Conservation (phyloP, 2,329 filamentous ascomycete species). For the Phialocephala sp. region DNA sequence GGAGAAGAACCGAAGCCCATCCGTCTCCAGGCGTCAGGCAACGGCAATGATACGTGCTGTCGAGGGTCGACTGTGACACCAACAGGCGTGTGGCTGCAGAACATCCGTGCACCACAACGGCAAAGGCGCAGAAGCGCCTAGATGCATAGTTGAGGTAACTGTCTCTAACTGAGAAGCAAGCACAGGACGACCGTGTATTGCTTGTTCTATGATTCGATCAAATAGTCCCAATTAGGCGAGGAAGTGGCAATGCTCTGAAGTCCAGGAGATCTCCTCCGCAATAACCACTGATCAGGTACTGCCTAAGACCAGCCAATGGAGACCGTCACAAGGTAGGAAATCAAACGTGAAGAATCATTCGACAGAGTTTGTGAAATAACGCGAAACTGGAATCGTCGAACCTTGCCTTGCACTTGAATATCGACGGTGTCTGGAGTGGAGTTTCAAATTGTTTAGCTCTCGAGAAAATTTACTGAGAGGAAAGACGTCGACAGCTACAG, state of each 20-base stretch:
- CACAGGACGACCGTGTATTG: neutral
- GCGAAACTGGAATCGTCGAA: neutral
- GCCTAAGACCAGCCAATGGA: neutral
- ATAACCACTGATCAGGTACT: neutral
- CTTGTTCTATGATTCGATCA: neutral
- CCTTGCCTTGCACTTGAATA: neutral
- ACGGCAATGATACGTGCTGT: constrained; percentile 5
- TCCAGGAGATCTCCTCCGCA: neutral
- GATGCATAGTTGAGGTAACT: constrained; percentile 8
- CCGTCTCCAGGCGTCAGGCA: neutral
- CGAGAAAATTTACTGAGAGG: neutral
- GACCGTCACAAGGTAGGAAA: neutral
- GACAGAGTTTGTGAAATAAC: neutral
- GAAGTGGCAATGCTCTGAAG: neutral
- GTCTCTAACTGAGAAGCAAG: neutral
- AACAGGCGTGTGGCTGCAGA: constrained; percentile 9
- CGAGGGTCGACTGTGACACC: neutral
- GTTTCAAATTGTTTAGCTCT: neutral
- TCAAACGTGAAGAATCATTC: neutral
- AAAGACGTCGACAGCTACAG: neutral
- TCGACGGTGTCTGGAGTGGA: neutral
- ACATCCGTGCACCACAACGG: constrained; percentile 8
- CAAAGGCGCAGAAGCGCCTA: constrained; percentile 9
- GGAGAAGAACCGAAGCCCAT: neutral
- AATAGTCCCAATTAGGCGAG: neutral